phyloP scores from a whole-genome alignment of 2,329 filamentous ascomycete species.

The Curvularia sp. region DNA sequence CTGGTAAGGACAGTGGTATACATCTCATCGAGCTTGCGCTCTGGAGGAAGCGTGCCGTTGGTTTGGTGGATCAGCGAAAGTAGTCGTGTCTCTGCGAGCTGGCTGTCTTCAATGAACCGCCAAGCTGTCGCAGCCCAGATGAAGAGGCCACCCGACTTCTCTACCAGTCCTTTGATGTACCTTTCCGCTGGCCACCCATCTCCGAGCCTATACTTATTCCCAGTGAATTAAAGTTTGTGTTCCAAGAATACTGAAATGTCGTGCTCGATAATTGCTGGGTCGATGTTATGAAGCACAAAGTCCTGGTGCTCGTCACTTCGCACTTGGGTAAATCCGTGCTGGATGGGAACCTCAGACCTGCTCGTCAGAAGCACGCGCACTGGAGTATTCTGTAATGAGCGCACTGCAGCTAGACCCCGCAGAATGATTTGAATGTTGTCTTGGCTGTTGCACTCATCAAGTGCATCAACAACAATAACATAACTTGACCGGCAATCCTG shows the following conservation, averaged over 20 bases:
- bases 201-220: neutral
- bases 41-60: too few relatives aligned
- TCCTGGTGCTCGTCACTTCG: constrained; percentile 12
- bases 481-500: neutral
- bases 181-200: constrained; percentile 30
- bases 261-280: constrained; percentile 19
- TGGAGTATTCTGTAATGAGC: neutral
- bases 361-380: constrained; percentile 30
- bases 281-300: constrained; percentile 28
- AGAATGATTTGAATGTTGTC: constrained; percentile 23
- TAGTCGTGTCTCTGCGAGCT: too few relatives aligned
- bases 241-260: constrained; percentile 25
- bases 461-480: constrained; percentile 35
- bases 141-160: constrained; percentile 39
- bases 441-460: constrained; percentile 43
- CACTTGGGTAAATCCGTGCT: constrained; percentile 19
- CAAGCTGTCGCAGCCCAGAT: too few relatives aligned
- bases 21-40: too few relatives aligned
- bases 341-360: constrained; percentile 27
- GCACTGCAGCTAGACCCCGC: constrained; percentile 16
- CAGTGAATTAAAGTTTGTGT: constrained; percentile 15
- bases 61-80: too few relatives aligned
- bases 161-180: constrained; percentile 32
- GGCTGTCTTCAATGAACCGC: constrained; percentile 26
- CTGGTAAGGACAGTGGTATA: too few relatives aligned